A percentile compares a stretch with the other conserved stretches of the same genome.
Evolutionary conservation across 805 yeast species (phyloP).

Genomic region (Candida oleophila): DNA sequence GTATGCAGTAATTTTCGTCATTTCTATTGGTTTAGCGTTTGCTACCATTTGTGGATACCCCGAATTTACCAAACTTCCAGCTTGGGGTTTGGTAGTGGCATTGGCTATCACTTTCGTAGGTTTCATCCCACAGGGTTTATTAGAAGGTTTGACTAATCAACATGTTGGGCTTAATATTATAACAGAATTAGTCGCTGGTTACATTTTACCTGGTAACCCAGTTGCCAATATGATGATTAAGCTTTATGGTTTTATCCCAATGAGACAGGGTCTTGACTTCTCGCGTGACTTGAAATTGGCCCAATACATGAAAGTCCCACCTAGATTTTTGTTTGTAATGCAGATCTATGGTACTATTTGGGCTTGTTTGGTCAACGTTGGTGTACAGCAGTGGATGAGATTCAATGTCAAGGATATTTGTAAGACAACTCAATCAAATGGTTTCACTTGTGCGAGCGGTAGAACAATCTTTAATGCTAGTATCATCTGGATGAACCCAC

Average conservation of each 20-base stretch:
- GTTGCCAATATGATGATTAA: constrained; percentile 52
- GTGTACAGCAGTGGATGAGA: constrained; percentile 23
- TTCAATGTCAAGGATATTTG: constrained; percentile 18
- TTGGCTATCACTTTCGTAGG: constrained; percentile 50
- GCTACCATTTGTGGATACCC: constrained; percentile 36
- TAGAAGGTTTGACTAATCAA: constrained; percentile 49
- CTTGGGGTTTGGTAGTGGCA: constrained; percentile 58
- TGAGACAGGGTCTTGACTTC: constrained; percentile 56
- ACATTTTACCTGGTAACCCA: constrained; percentile 56
- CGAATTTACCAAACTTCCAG: constrained; percentile 45
- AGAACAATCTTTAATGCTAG: constrained; percentile 18
- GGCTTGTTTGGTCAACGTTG: constrained; percentile 22
- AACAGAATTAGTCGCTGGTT: constrained; percentile 56
- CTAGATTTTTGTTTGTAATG: constrained; percentile 20
- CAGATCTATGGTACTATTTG: constrained; percentile 18
- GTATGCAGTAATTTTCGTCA: constrained; percentile 20
- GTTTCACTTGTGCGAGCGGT: constrained; percentile 20
- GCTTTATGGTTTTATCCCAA: constrained; percentile 52
- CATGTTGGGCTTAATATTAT: constrained; percentile 50
- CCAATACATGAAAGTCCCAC: constrained; percentile 23
- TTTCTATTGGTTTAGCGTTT: constrained; percentile 26
- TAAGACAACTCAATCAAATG: constrained; percentile 17
- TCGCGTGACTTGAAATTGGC: constrained; percentile 18
- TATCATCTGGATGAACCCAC: constrained; percentile 36
- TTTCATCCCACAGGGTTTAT: constrained; percentile 50